A percentile compares a stretch with the other conserved stretches of the same genome.
phyloP scores from a whole-genome alignment of 1,284 basidiomycete genomes.

The Farysia itapuensis region DNA sequence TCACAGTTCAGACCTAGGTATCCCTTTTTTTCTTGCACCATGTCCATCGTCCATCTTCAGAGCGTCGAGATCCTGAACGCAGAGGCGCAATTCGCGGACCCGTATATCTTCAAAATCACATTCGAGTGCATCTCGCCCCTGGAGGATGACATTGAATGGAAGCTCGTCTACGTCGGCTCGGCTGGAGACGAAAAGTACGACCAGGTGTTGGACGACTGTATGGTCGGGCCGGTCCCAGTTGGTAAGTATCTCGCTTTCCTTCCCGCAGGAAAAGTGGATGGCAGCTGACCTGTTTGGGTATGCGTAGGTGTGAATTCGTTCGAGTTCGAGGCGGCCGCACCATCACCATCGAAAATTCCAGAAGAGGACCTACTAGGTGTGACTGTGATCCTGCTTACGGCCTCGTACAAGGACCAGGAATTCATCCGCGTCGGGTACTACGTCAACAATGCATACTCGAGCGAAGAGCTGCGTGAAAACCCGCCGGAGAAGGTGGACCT shows the following conservation, averaged over 20 bases:
- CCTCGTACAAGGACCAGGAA: slow-evolving; percentile 84
- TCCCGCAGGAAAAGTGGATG: too few species aligned
- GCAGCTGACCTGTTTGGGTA: not conserved
- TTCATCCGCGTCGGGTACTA: slow-evolving; percentile 99
- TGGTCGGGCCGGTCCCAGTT: slow-evolving; percentile 84
- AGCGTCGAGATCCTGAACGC: slow-evolving; percentile 56
- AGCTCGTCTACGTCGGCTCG: slow-evolving; percentile 92
- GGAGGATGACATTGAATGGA: slow-evolving; percentile 95
- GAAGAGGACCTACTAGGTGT: slow-evolving; percentile 82
- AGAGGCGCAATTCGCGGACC: slow-evolving; percentile 64
- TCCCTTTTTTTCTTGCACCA: too few species aligned
- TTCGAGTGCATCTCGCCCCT: slow-evolving; percentile 95
- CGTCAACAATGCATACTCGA: slow-evolving; percentile 97
- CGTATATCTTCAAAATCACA: slow-evolving; percentile 91
- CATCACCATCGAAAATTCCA: slow-evolving; percentile 71
- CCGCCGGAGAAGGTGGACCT: slow-evolving; percentile 54
- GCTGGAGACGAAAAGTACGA: slow-evolving; percentile 88
- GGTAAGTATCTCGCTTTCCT: slow-evolving; percentile 34
- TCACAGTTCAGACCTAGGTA: too few species aligned
- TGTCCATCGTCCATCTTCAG: slow-evolving; percentile 58
- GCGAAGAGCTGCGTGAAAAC: slow-evolving; percentile 68
- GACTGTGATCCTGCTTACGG: slow-evolving; percentile 86
- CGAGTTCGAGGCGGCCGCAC: slow-evolving; percentile 73
- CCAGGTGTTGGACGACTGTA: slow-evolving; percentile 79
- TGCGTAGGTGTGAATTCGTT: slow-evolving; percentile 80